These are phyloP conservation scores for Venturiaceae sp. DNA, from an alignment of 2,329 filamentous ascomycete genomes.

Conservation along the genomic window DNA sequence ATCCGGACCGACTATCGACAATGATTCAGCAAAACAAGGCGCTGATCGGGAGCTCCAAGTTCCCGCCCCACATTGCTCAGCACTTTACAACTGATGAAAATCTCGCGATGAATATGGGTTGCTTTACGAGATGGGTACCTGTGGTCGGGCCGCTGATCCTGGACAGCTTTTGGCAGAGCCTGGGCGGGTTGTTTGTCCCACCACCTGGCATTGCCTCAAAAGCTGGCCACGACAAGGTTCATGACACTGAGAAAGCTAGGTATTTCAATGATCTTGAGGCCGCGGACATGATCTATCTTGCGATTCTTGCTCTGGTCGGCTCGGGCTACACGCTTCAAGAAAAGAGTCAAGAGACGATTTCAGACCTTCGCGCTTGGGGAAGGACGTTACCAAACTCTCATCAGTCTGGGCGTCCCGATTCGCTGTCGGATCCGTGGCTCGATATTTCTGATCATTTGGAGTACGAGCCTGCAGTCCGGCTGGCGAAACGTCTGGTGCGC, in stretches of 20 bases:
- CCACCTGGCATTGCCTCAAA: constrained; percentile 21
- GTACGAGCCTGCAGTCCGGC: constrained; percentile 40
- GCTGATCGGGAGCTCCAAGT: background rate
- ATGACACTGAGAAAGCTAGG: constrained; percentile 1
- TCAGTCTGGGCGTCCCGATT: constrained; percentile 12
- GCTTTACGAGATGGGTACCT: constrained; percentile 23
- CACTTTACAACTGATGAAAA: background rate
- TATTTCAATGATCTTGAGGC: constrained; percentile 25
- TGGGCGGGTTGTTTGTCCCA: constrained; percentile 22
- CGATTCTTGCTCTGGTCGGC: constrained; percentile 22
- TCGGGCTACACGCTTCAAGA: constrained; percentile 21
- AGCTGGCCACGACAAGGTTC: constrained; percentile 15
- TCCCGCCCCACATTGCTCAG: background rate
- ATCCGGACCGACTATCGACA: constrained; percentile 11
- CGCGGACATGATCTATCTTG: constrained; percentile 30
- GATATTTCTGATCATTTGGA: constrained; percentile 32
- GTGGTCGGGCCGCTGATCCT: constrained; percentile 25
- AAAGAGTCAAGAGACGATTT: constrained; percentile 31
- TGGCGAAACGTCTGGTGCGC: constrained; percentile 38
- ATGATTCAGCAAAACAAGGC: background rate
- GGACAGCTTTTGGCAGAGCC: constrained; percentile 22
- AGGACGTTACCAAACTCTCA: constrained; percentile 21
- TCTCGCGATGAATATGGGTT: constrained; percentile 8
- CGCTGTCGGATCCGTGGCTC: constrained; percentile 20
- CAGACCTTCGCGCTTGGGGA: constrained; percentile 19